These are phyloP conservation scores for Pythium chondricola DNA, from an alignment of 352 stramenopile species.

Conservation along the genomic window DNA sequence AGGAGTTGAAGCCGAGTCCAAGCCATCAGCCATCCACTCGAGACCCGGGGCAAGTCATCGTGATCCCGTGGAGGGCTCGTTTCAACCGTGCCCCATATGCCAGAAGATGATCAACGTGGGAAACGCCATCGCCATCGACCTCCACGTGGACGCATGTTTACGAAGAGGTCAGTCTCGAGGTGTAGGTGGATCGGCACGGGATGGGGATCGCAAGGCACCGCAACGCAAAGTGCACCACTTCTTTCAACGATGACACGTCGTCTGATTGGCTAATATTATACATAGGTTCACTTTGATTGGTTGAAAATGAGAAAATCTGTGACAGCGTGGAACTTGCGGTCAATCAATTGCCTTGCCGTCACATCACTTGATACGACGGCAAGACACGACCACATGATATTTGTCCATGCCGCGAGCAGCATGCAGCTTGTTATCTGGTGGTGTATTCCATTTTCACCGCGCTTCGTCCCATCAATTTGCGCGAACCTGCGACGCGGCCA, in stretches of 20 bases:
- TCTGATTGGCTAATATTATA: too few species aligned
- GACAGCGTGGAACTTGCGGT: too few species aligned
- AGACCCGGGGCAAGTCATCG: not conserved
- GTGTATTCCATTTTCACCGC: too few species aligned
- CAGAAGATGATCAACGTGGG: conserved; percentile 22
- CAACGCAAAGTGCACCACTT: conserved; percentile 6
- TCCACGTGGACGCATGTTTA: conserved; percentile 26
- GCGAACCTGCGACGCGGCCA: conserved; percentile 1
- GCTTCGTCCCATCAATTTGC: too few species aligned
- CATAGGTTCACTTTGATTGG: too few species aligned
- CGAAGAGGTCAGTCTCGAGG: too few species aligned
- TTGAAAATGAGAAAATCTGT: too few species aligned
- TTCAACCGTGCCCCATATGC: conserved; percentile 27
- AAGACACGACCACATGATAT: too few species aligned
- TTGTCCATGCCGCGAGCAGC: too few species aligned
- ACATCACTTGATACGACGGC: not conserved
- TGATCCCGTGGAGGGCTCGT: not conserved
- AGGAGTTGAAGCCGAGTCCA: not conserved
- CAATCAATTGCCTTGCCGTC: not conserved
- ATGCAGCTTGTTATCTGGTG: too few species aligned
- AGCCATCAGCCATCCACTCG: not conserved
- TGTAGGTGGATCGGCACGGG: too few species aligned
- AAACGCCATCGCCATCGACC: conserved; percentile 21
- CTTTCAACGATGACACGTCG: conserved; percentile 4
- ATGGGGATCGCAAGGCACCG: too few species aligned